phyloP scores from a whole-genome alignment of 2,329 filamentous ascomycete genomes.

The Penicillium sp. region DNA sequence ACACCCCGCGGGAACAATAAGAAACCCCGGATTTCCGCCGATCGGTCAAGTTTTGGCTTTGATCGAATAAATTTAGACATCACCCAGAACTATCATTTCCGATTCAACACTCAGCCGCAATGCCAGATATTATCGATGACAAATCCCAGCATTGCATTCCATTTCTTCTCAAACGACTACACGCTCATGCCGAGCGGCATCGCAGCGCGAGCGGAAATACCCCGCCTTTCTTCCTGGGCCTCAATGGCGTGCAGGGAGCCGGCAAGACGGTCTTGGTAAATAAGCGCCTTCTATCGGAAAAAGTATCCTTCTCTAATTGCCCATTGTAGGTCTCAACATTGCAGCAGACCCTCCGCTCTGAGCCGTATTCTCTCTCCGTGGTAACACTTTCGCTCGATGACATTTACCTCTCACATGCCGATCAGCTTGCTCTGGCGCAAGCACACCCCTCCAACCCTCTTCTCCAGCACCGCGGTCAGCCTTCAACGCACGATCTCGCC shows the following conservation, averaged over 20 bases:
- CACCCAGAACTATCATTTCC: too few relatives aligned
- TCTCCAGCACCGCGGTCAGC: constrained; percentile 75
- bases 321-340: constrained; percentile 54
- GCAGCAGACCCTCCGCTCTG: constrained; percentile 53
- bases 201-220: constrained; percentile 25
- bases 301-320: constrained; percentile 1
- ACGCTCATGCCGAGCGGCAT: constrained; percentile 45
- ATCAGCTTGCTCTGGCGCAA: constrained; percentile 60
- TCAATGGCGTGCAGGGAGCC: constrained; percentile 87
- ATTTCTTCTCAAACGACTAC: constrained; percentile 62
- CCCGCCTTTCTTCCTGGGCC: constrained; percentile 73
- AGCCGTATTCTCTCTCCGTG: constrained; percentile 56
- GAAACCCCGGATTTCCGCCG: constrained; percentile 20
- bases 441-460: constrained; percentile 66
- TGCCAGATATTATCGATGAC: constrained; percentile 62
- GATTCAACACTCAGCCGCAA: constrained; percentile 27
- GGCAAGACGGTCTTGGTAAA: constrained; percentile 82
- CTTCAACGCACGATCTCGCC: constrained; percentile 71
- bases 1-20: constrained; percentile 10
- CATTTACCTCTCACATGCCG: constrained; percentile 70
- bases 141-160: constrained; percentile 71
- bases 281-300: constrained; percentile 7
- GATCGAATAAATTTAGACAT: too few relatives aligned
- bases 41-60: constrained; percentile 14
- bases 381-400: constrained; percentile 81